phyloP scores from a whole-genome alignment of 1,139 yeast genomes.

The Groenewaldozyma sp. region DNA sequence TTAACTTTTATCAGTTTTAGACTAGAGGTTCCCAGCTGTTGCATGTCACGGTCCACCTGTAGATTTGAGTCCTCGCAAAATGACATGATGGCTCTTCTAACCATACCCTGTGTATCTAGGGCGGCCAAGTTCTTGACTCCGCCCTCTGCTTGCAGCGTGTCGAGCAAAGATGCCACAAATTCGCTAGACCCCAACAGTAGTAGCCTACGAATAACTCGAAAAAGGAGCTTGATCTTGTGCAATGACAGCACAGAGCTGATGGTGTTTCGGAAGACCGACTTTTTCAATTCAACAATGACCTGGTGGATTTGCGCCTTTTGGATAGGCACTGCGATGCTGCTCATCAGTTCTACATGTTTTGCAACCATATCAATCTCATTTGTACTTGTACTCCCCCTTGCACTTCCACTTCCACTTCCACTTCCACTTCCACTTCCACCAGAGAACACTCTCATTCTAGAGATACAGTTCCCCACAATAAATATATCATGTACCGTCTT shows the following conservation, averaged over 20 bases:
- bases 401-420: slow-evolving; percentile 1
- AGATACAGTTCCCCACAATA: slow-evolving; percentile 15
- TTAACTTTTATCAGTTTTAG: slow-evolving; percentile 5
- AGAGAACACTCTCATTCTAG: slow-evolving; percentile 9
- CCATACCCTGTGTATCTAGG: slow-evolving; percentile 2
- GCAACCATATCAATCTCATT: slow-evolving; percentile 1
- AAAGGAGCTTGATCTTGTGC: slow-evolving; percentile 10
- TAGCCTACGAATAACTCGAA: slow-evolving; percentile 15
- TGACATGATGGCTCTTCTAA: slow-evolving; percentile 8
- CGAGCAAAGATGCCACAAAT: slow-evolving; percentile 13
- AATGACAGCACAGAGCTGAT: slow-evolving; percentile 15
- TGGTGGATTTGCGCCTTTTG: slow-evolving; percentile 12
- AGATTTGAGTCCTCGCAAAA: slow-evolving; percentile 9
- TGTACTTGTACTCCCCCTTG: background rate
- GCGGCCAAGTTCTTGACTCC: slow-evolving; percentile 4
- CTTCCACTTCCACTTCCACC: background rate
- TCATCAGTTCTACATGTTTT: slow-evolving; percentile 9
- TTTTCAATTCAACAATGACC: slow-evolving; percentile 12
- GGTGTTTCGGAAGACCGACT: slow-evolving; percentile 15
- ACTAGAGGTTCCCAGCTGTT: slow-evolving; percentile 7
- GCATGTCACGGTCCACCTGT: slow-evolving; percentile 7
- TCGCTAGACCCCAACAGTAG: slow-evolving; percentile 18
- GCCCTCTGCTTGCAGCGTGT: background rate
- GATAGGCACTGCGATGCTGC: slow-evolving; percentile 13
- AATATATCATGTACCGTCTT: slow-evolving; percentile 14